Base-by-base conservation (phyloP, 2,329 filamentous ascomycete genomes). In the Fusarium coicis region DNA sequence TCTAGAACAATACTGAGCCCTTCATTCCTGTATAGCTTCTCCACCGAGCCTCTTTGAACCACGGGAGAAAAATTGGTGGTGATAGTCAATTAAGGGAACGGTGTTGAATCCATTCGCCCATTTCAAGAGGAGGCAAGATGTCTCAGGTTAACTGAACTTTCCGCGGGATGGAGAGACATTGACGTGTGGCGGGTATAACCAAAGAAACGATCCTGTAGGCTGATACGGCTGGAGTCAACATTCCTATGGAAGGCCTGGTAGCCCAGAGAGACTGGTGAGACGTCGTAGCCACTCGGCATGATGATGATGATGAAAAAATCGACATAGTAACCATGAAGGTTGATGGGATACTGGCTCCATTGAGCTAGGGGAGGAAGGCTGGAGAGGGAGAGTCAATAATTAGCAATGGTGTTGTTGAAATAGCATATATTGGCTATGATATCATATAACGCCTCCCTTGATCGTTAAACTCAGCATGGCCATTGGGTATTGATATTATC, bases 21-120 rank as follows among this genome's bases (percentile, higher is more conserved):
- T 83, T 81, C 81, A 83, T 83, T 83, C 81, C 81, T 79, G 62
- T 57, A 78, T 52, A 68, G 49, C 49, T 56, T 65, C 65, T 68
- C 65, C 77, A 74, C 74, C 52, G 55, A 61, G 67, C 73, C 70
- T 76, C 76, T 76, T 76, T 70, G 58, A 15, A 57, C 46, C 63
- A 74, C 53, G 66, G 63, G 66, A 63, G 63, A 71, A 64, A 66
- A 66, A 64, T 66, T 63, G 53, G 57, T 43, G 56, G 58, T 68
- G 36, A 42, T 43, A 57, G 52, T 61, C 60, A 37, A 43, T 58
- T 49, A 43, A 70, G 64, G 68, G 61, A 54, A 72, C 61, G 60
- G 69, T 54, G 65, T 40, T 53, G 46, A 55, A 43, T 47, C 61
- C 56, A 54, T 60, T 40, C 30, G 39, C 44, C 46, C 80, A 81